phyloP scores from a whole-genome alignment of 1,284 basidiomycete genomes.

The Irpex sp. region DNA sequence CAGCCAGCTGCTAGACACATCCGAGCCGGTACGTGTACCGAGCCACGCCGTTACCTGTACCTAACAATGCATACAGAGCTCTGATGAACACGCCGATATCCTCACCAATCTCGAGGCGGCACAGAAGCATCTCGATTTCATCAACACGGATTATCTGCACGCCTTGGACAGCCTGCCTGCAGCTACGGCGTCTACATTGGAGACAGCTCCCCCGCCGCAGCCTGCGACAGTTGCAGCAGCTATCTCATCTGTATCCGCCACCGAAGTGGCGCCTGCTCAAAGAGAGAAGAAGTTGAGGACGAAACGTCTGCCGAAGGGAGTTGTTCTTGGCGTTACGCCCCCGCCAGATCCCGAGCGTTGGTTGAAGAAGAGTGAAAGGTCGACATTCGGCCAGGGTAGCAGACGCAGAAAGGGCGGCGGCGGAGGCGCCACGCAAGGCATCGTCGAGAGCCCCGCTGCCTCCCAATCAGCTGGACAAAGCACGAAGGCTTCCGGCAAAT shows the following conservation, averaged over 20 bases:
- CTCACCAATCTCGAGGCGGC: conserved; percentile 79
- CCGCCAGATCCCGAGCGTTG: conserved; percentile 78
- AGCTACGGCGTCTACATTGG: conserved; percentile 48
- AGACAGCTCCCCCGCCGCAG: conserved; percentile 54
- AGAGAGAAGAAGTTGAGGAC: conserved; percentile 53
- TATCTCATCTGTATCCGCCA: conserved; percentile 28
- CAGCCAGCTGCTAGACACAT: conserved; percentile 72
- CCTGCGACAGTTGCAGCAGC: conserved; percentile 31
- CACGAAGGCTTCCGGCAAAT: conserved; percentile 39
- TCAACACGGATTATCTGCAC: conserved; percentile 64
- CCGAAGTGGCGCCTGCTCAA: conserved; percentile 18
- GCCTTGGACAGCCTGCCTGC: conserved; percentile 57
- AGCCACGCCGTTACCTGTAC: conserved; percentile 1
- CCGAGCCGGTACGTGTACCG: conserved; percentile 55
- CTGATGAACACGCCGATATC: conserved; percentile 86
- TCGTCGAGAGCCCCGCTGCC: conserved; percentile 29
- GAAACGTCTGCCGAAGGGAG: conserved; percentile 67
- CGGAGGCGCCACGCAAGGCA: conserved; percentile 65
- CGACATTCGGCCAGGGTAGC: conserved; percentile 44
- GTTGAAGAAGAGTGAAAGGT: conserved; percentile 77
- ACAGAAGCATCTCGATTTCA: conserved; percentile 78
- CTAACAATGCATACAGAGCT: conserved; percentile 43
- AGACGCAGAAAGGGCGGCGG: conserved; percentile 52
- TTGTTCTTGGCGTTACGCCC: conserved; percentile 71
- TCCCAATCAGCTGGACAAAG: conserved; percentile 20